Evolutionary conservation across 441 rosid genomes (phyloP).

Genomic region (Mallotus japonicus): DNA sequence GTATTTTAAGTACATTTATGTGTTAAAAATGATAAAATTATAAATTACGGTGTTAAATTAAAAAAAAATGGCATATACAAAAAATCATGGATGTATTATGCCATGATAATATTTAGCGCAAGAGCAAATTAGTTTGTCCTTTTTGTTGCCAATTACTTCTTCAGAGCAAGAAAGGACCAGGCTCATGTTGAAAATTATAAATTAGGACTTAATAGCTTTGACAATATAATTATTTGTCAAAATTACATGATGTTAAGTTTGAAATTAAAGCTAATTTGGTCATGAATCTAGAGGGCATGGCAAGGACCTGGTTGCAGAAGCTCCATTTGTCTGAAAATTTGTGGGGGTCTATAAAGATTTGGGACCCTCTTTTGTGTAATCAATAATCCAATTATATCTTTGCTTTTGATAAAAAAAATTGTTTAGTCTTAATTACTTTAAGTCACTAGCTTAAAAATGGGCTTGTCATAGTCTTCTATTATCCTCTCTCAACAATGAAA

Average conservation of each 20-base stretch:
- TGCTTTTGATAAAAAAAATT: neutral
- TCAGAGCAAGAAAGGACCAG: too few relatives aligned
- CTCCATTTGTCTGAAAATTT: conserved; percentile 5
- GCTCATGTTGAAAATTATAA: too few relatives aligned
- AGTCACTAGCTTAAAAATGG: neutral
- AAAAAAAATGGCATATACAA: too few relatives aligned
- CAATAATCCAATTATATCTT: conserved; percentile 1
- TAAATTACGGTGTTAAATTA: too few relatives aligned
- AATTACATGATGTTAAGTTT: neutral
- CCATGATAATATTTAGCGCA: too few relatives aligned
- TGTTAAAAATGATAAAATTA: too few relatives aligned
- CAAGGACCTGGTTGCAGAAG: conserved; percentile 11
- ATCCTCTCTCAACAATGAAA: neutral
- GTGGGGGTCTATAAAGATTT: neutral
- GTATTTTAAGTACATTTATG: too few relatives aligned
- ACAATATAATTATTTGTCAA: neutral
- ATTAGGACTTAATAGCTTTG: neutral
- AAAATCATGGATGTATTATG: too few relatives aligned
- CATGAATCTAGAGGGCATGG: conserved; percentile 6
- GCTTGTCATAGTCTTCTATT: conserved; percentile 4
- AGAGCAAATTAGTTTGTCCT: too few relatives aligned
- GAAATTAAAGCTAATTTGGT: neutral
- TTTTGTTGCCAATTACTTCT: too few relatives aligned
- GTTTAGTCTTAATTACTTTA: neutral
- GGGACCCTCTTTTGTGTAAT: conserved; percentile 7